Base-by-base conservation (phyloP, 2,329 filamentous ascomycete genomes). In the Mycocentrospora acerina region DNA sequence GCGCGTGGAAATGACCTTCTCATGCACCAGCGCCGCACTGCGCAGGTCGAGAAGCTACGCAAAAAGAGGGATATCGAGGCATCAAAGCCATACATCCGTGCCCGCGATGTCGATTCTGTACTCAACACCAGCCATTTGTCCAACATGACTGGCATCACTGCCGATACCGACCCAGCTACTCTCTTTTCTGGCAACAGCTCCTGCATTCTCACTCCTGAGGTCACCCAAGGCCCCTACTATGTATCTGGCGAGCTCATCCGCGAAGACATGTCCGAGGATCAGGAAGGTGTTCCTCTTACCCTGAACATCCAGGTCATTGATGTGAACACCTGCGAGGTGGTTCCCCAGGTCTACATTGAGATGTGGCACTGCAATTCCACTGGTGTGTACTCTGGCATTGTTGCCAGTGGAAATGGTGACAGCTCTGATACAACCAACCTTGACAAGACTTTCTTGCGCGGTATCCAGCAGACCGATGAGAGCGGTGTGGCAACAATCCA, bases 231-330 rank as follows among this genome's bases (percentile, higher is more conserved):
- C 13, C 59, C 62, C 3, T 68, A 66, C 48, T 67, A 59, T 57
- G 74, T 80, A 32, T 55, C 65, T 14, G 78, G 77, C 19, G 76
- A 80, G 54, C 68, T 71, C 34, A 58, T 80, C 41, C 71, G 77
- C 17, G 46, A 66, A 19, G 63, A 80, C 47, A 59, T 80, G 25
- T 68, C 64, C 12, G 75, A 78, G 29, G 62, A 64, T 11, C 68
- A 79, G 53, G 44, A 52, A 7, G 78, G 77, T 32, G 65, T 81
- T 16, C 68, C 70, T 15, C 58, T 79, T 25, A 69, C 70, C 3
- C 57, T 79, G 9, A 75, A 78, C 48, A 69, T 77, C 44, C 77
- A 80, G 57, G 66, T 80, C 37, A 69, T 80, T 35, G 77, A 81
- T 43, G 68, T 77, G 24, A 65, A 71, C 29, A 79, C 76, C 3